Percentiles rank a stretch among this genome's conserved stretches.
Evolutionary conservation across 2,329 filamentous ascomycete species (phyloP).

Genomic region (Talaromyces sp.): DNA sequence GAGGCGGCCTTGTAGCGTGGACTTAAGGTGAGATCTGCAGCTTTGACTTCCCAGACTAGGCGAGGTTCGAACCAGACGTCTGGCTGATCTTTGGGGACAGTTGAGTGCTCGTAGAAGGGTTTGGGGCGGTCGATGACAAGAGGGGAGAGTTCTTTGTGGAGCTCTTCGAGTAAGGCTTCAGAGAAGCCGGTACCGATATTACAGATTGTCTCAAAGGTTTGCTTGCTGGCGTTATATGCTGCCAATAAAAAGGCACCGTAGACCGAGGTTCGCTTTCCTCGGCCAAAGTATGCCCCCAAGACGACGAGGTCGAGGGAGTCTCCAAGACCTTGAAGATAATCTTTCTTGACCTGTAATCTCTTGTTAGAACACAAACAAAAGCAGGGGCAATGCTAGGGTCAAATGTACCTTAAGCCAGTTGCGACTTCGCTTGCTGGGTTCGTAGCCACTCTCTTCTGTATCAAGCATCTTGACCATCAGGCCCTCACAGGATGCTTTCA

Average conservation of each 20-base stretch:
- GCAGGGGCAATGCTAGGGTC: neutral
- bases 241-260: conserved; percentile 95
- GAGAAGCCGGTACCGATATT: conserved; percentile 98
- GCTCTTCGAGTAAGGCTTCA: conserved; percentile 85
- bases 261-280: conserved; percentile 90
- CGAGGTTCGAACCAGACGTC: conserved; percentile 98
- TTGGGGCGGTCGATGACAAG: conserved; percentile 87
- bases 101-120: conserved; percentile 87
- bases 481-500: conserved; percentile 94
- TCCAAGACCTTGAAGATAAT: conserved; percentile 89
- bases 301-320: conserved; percentile 97
- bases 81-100: conserved; percentile 84
- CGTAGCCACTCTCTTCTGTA: conserved; percentile 86
- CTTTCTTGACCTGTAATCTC: conserved; percentile 79
- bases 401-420: conserved; percentile 91
- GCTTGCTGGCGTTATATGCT: conserved; percentile 78
- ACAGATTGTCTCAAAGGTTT: conserved; percentile 92
- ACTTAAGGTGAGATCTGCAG: conserved; percentile 88
- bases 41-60: conserved; percentile 96
- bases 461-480: conserved; percentile 99
- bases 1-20: conserved; percentile 91
- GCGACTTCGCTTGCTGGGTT: conserved; percentile 90
- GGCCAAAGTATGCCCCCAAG: conserved; percentile 88
- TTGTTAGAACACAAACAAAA: neutral
- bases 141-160: conserved; percentile 72